Conservation (phyloP, 805 yeast genomes). For the Teunomyces aglyptinius region DNA sequence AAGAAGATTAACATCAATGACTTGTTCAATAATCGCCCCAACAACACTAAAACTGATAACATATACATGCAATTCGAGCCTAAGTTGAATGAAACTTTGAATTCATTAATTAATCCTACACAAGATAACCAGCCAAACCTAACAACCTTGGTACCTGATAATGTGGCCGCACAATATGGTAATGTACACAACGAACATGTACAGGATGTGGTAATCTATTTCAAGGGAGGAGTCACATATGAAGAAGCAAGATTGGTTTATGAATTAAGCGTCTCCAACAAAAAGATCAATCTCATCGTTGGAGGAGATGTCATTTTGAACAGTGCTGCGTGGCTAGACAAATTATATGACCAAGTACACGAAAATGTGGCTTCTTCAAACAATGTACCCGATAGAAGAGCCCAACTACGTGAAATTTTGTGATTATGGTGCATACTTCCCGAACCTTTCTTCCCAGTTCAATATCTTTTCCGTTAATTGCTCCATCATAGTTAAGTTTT, state of each 20-base stretch:
- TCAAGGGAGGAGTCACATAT: slow-evolving; percentile 87
- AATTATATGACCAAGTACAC: slow-evolving; percentile 31
- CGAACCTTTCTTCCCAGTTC: slow-evolving; percentile 77
- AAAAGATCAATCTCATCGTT: slow-evolving; percentile 63
- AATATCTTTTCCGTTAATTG: slow-evolving; percentile 66
- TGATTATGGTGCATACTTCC: slow-evolving; percentile 43
- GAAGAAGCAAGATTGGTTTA: slow-evolving; percentile 87
- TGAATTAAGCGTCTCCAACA: slow-evolving; percentile 58
- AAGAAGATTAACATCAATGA: slow-evolving; percentile 30
- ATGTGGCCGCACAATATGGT: slow-evolving; percentile 27
- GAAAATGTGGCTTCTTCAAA: slow-evolving; percentile 20
- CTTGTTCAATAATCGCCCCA: slow-evolving; percentile 26
- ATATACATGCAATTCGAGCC: slow-evolving; percentile 93
- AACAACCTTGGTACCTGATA: slow-evolving; percentile 41
- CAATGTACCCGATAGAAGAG: slow-evolving; percentile 31
- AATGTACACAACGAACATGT: slow-evolving; percentile 30
- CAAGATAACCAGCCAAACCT: slow-evolving; percentile 13
- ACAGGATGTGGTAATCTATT: slow-evolving; percentile 68
- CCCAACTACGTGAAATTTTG: slow-evolving; percentile 38
- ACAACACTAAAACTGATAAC: slow-evolving; percentile 48
- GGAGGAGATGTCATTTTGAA: slow-evolving; percentile 60
- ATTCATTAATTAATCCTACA: slow-evolving; percentile 16
- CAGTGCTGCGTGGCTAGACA: slow-evolving; percentile 33
- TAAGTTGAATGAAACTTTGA: slow-evolving; percentile 49
- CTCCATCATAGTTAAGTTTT: slow-evolving; percentile 67